phyloP scores from a whole-genome alignment of 257 asterid genomes.

The Eustoma russellianum region DNA sequence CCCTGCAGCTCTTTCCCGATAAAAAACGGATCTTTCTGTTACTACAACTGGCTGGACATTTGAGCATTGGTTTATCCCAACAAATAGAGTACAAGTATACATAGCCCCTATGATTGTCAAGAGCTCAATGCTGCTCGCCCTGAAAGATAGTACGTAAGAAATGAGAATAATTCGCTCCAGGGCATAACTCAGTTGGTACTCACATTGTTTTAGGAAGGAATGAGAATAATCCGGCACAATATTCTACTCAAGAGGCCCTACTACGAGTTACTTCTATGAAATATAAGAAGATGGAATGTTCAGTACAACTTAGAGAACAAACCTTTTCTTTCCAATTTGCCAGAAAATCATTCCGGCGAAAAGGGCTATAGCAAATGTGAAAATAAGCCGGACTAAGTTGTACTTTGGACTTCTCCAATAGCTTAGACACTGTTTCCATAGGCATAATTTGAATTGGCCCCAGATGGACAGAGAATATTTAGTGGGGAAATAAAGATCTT shows the following conservation, averaged over 20 bases:
- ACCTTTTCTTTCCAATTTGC: slow-evolving; percentile 15
- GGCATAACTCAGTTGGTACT: too few relatives aligned
- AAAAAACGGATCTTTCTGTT: slow-evolving; percentile 16
- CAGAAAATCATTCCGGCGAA: slow-evolving; percentile 14
- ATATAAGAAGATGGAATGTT: too few relatives aligned
- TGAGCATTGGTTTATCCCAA: slow-evolving; percentile 12
- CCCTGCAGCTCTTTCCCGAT: slow-evolving; percentile 21
- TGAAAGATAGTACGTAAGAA: not conserved
- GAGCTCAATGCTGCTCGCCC: slow-evolving; percentile 7
- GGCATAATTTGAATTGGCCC: slow-evolving; percentile 17
- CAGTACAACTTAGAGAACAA: not conserved
- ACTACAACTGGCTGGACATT: slow-evolving; percentile 10
- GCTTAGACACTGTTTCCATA: slow-evolving; percentile 14
- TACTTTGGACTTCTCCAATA: slow-evolving; percentile 17
- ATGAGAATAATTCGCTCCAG: too few relatives aligned
- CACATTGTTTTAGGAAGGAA: too few relatives aligned
- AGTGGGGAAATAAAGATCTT: slow-evolving; percentile 9
- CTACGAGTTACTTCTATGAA: too few relatives aligned
- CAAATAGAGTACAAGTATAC: slow-evolving; percentile 9
- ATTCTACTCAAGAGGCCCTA: too few relatives aligned
- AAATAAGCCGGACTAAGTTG: slow-evolving; percentile 5
- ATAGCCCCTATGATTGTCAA: slow-evolving; percentile 16
- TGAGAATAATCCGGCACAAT: too few relatives aligned
- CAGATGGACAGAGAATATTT: slow-evolving; percentile 3
- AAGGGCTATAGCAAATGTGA: slow-evolving; percentile 1